These are phyloP conservation scores for Elsinoe ampelina DNA, from an alignment of 2,329 filamentous ascomycete species.

Conservation along the genomic window DNA sequence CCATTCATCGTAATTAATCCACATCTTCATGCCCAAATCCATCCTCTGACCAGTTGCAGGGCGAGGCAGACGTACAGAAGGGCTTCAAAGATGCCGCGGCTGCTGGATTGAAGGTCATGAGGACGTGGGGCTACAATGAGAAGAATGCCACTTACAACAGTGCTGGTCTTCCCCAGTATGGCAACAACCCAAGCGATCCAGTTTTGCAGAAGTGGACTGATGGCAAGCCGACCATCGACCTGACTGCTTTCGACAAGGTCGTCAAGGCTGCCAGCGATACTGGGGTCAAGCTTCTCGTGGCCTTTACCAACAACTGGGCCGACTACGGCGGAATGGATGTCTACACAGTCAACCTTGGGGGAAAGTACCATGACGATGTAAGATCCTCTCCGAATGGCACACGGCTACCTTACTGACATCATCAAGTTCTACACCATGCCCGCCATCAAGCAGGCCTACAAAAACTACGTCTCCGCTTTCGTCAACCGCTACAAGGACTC, in stretches of 20 bases:
- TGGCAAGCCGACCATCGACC: constrained; percentile 38
- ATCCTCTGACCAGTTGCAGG: constrained; percentile 25
- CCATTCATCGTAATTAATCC: constrained; percentile 35
- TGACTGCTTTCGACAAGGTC: constrained; percentile 42
- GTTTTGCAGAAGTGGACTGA: constrained; percentile 42
- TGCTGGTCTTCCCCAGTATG: constrained; percentile 43
- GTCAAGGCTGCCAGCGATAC: constrained; percentile 41
- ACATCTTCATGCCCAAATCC: not conserved
- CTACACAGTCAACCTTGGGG: constrained; percentile 47
- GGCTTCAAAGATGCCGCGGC: constrained; percentile 39
- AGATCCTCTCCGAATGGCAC: not conserved
- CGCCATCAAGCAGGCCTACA: constrained; percentile 36
- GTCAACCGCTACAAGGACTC: constrained; percentile 52
- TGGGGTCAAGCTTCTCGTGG: constrained; percentile 45
- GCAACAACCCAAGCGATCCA: constrained; percentile 38
- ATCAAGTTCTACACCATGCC: constrained; percentile 17
- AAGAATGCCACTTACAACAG: constrained; percentile 41
- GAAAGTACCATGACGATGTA: constrained; percentile 43
- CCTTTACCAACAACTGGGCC: constrained; percentile 51
- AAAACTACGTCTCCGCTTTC: constrained; percentile 50
- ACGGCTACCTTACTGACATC: constrained; percentile 1
- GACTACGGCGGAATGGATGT: constrained; percentile 53
- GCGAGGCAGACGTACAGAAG: constrained; percentile 39
- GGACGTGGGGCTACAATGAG: constrained; percentile 52
- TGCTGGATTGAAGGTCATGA: constrained; percentile 44